Evolutionary conservation across 768 basidiomycete species (phyloP), one percentile per base, ranked within the genome.

Genomic region (Boletus reticuloceps): DNA sequence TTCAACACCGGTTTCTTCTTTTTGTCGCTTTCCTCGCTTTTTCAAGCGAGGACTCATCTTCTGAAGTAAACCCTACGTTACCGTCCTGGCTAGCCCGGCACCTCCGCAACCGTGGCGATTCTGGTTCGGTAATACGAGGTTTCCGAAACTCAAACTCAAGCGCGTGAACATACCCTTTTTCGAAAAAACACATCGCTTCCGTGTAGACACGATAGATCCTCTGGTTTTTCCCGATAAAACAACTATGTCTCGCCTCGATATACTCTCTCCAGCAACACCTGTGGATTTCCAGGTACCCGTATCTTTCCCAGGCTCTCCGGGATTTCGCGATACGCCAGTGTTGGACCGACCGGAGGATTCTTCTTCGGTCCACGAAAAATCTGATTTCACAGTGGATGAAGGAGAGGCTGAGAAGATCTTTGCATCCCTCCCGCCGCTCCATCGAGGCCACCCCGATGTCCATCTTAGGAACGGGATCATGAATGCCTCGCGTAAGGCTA

Each of bases 401-500:
- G 53, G 29, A 36, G 72, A 71, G 49, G 76, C 75, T 48, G 82
- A 82, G 36, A 64, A 66, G 41, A 75, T 82, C 25, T 85, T 89
- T 64, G 77, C 84, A 3, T 78, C 74, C 9, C 77, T 93, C 10
- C 89, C 91, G 9, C 82, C 85, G 17, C 79, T 93, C 32, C 70
- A 77, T 62, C 76, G 75, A 54, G 90, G 89, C 19, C 87, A 87
- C 61, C 82, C 88, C 29, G 84, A 88, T 47, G 66, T 88, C 32
- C 90, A 91, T 67, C 79, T 93, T 50, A 78, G 89, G 45, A 82
- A 82, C 58, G 89, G 89, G n/a, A 81, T 93, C 51, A 84, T 91
- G 75, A 77, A 78, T 27, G 85, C 88, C 1, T 75, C 79, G 6
- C 74, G 75, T 51, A 75, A 79, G 32, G 73, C 79, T 19, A 77